A percentile compares a stretch with the other conserved stretches of the same genome.
These are phyloP conservation scores for Tephrocybe rancida DNA, from an alignment of 768 basidiomycete species.

Conservation along the genomic window DNA sequence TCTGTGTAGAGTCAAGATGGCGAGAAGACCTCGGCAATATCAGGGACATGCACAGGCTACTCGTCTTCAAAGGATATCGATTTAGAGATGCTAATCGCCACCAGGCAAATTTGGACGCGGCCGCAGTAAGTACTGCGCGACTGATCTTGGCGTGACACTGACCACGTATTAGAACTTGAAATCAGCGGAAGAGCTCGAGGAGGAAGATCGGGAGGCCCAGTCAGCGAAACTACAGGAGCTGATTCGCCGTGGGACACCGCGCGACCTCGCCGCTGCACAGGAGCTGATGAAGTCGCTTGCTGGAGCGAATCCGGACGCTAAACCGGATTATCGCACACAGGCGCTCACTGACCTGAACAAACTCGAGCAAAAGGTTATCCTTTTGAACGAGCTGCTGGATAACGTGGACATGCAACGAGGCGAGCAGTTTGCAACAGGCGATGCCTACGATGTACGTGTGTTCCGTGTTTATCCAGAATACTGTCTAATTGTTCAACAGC, in stretches of 20 bases:
- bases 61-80: conserved; percentile 92
- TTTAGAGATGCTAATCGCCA: conserved; percentile 58
- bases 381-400: conserved; percentile 97
- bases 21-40: conserved; percentile 97
- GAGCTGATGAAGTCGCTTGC: conserved; percentile 96
- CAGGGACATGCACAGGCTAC: conserved; percentile 92
- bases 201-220: conserved; percentile 93
- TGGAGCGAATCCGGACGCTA: conserved; percentile 92
- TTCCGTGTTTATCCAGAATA: not conserved
- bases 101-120: conserved; percentile 34
- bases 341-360: conserved; percentile 90
- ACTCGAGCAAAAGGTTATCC: conserved; percentile 90
- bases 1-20: conserved; percentile 88
- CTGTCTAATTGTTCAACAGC: conserved; percentile 44
- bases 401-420: conserved; percentile 75
- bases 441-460: conserved; percentile 83
- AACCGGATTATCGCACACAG: conserved; percentile 92
- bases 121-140: conserved; percentile 40
- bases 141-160: not conserved
- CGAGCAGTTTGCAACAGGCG: conserved; percentile 84
- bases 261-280: conserved; percentile 93
- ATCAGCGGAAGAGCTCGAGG: conserved; percentile 94
- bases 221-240: conserved; percentile 98
- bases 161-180: conserved; percentile 70
- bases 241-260: conserved; percentile 92